Evolutionary conservation across 2,329 filamentous ascomycete species (phyloP).

Genomic region (Zelopaecilomyces penicillatus): DNA sequence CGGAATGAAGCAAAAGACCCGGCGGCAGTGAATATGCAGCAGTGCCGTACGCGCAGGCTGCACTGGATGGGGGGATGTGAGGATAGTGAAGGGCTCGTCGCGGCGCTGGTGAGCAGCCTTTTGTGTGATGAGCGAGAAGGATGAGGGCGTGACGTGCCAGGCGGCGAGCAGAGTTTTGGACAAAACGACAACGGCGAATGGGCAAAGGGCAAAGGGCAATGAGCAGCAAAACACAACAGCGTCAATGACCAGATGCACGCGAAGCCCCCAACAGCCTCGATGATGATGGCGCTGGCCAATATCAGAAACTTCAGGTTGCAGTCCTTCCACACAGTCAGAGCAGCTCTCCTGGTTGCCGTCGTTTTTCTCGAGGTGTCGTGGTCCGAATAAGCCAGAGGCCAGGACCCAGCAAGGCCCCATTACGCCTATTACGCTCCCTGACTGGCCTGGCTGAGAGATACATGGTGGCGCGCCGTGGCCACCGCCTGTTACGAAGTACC

Average conservation of each 20-base stretch:
- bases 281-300: slow-evolving; percentile 13
- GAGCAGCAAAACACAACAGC: slow-evolving; percentile 8
- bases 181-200: slow-evolving; percentile 7
- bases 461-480: neutral
- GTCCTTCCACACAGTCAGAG: slow-evolving; percentile 10
- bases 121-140: slow-evolving; percentile 5
- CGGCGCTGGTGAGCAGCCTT: slow-evolving; percentile 6
- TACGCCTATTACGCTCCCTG: neutral
- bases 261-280: slow-evolving; percentile 6
- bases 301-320: slow-evolving; percentile 14
- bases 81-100: slow-evolving; percentile 1
- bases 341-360: slow-evolving; percentile 22
- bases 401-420: slow-evolving; percentile 10
- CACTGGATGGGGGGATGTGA: neutral
- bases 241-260: slow-evolving; percentile 7
- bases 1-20: neutral
- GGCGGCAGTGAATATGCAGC: neutral
- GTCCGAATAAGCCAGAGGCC: slow-evolving; percentile 29
- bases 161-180: slow-evolving; percentile 8
- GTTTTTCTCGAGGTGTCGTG: slow-evolving; percentile 32
- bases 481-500: slow-evolving; percentile 6
- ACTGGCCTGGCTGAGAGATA: slow-evolving; percentile 5
- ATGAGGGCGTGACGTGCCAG: slow-evolving; percentile 9
- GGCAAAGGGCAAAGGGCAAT: slow-evolving; percentile 3
- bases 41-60: neutral